Percentiles rank a stretch among this genome's conserved stretches.
Conservation (phyloP, 2,329 filamentous ascomycete species). For the Monosporascus cannonballus region DNA sequence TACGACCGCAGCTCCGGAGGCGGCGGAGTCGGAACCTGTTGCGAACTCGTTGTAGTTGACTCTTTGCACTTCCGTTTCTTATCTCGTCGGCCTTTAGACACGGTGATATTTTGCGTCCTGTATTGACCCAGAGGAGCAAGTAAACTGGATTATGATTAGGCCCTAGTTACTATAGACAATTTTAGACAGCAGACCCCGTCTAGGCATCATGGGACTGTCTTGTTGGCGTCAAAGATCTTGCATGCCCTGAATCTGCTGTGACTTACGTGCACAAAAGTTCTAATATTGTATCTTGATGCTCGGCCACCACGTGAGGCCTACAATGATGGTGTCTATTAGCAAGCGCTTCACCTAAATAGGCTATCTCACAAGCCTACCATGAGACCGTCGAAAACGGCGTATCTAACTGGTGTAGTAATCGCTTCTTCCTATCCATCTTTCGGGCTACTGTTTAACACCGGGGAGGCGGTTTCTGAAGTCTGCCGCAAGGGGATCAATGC, state of each 20-base stretch:
- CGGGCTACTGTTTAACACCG: background rate
- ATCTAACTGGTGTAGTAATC: slow-evolving; percentile 58
- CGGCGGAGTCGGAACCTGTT: slow-evolving; percentile 24
- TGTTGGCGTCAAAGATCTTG: background rate
- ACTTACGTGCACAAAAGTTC: slow-evolving; percentile 62
- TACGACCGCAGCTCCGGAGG: slow-evolving; percentile 48
- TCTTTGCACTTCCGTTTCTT: slow-evolving; percentile 45
- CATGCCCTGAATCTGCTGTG: background rate
- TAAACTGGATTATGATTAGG: slow-evolving; percentile 38
- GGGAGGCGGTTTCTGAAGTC: too few species aligned
- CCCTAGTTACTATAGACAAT: background rate
- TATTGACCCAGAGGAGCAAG: slow-evolving; percentile 59
- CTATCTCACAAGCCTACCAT: slow-evolving; percentile 41
- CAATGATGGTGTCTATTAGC: background rate
- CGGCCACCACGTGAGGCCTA: slow-evolving; percentile 54
- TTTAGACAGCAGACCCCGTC: background rate
- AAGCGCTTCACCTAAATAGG: background rate
- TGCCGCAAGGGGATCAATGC: too few species aligned
- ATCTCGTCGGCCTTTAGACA: slow-evolving; percentile 56
- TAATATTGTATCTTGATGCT: slow-evolving; percentile 58
- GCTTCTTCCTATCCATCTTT: slow-evolving; percentile 46
- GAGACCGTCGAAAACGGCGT: slow-evolving; percentile 55
- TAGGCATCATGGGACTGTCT: background rate
- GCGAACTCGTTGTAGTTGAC: slow-evolving; percentile 9
- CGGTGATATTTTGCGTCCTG: slow-evolving; percentile 44